Percentiles rank a stretch among this genome's conserved stretches.
Evolutionary conservation across 495 filamentous ascomycete species (phyloP).

Genomic region (Polyplosphaeria fusca): DNA sequence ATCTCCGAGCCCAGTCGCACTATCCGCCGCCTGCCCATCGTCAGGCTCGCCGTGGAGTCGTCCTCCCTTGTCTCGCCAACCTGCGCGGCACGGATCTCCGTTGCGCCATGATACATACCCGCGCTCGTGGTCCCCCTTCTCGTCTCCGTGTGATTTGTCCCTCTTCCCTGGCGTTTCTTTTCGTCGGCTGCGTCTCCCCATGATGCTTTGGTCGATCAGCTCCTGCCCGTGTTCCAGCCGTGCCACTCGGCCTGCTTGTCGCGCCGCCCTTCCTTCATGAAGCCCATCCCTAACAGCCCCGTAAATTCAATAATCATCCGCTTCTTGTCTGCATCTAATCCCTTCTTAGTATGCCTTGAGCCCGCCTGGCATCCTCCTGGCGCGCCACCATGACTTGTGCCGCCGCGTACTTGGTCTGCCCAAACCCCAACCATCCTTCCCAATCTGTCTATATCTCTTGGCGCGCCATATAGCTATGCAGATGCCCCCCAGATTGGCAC

Average conservation of each 20-base stretch:
- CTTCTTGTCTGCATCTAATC: slow-evolving; percentile 25
- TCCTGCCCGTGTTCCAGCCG: slow-evolving; percentile 33
- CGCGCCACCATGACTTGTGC: slow-evolving; percentile 28
- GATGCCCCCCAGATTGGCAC: slow-evolving; percentile 18
- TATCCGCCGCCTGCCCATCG: slow-evolving; percentile 10
- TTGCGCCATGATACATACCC: slow-evolving; percentile 40
- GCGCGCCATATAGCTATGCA: slow-evolving; percentile 35
- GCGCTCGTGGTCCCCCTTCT: slow-evolving; percentile 20
- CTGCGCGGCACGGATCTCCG: slow-evolving; percentile 29
- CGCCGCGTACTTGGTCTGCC: slow-evolving; percentile 13
- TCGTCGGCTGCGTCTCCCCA: slow-evolving; percentile 31
- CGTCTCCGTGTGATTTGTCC: slow-evolving; percentile 29
- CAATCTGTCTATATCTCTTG: slow-evolving; percentile 33
- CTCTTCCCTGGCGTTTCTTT: slow-evolving; percentile 26
- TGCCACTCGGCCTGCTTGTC: slow-evolving; percentile 32
- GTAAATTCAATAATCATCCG: slow-evolving; percentile 20
- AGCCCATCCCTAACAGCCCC: slow-evolving; percentile 25
- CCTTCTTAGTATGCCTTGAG: slow-evolving; percentile 21
- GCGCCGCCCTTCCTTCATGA: slow-evolving; percentile 31
- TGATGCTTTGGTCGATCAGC: slow-evolving; percentile 29
- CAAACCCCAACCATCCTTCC: slow-evolving; percentile 23
- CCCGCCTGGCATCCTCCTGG: slow-evolving; percentile 15
- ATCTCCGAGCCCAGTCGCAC: slow-evolving; percentile 26
- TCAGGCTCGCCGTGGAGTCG: slow-evolving; percentile 12
- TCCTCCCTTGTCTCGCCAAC: slow-evolving; percentile 25